A percentile compares a stretch with the other conserved stretches of the same genome.
Conservation (phyloP, 1,284 basidiomycete genomes). For the Lignosus rhinocerotis region DNA sequence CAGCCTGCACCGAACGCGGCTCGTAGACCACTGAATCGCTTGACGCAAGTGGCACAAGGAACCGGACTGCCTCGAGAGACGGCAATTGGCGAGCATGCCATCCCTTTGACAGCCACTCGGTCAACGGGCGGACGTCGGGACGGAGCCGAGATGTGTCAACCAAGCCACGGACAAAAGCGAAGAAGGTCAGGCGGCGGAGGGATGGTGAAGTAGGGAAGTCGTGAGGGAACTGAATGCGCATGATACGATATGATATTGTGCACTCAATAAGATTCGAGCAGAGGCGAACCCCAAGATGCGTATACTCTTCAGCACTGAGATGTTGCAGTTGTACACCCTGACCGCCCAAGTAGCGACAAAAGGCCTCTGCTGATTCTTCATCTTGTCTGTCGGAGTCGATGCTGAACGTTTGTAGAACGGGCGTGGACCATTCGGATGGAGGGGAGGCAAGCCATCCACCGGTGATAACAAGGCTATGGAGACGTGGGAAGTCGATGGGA, state of each 20-base stretch:
- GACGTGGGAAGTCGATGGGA: conserved; percentile 9
- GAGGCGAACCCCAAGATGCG: background rate
- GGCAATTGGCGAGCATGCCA: background rate
- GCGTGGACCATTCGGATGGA: conserved; percentile 9
- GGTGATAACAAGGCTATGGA: conserved; percentile 10
- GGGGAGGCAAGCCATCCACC: background rate
- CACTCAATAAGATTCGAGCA: conserved; percentile 17
- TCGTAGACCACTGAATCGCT: background rate
- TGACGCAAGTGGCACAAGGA: conserved; percentile 14
- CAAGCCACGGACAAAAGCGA: background rate
- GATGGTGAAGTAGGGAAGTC: background rate
- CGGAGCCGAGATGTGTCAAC: background rate
- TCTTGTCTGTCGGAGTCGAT: background rate
- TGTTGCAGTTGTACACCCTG: conserved; percentile 7
- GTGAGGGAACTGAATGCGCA: background rate
- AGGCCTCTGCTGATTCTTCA: background rate
- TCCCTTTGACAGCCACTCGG: background rate
- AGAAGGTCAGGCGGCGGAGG: conserved; percentile 6
- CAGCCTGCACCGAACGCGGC: background rate
- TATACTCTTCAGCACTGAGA: background rate
- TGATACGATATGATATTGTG: conserved; percentile 2
- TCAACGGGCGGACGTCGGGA: conserved; percentile 2
- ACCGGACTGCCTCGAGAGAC: conserved; percentile 15
- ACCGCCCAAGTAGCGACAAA: background rate
- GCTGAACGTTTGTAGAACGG: conserved; percentile 4